Percentiles rank a stretch among this genome's conserved stretches.
These are phyloP conservation scores for Erysimum cheiranthoides DNA, from an alignment of 345 rosid genomes.

Conservation along the genomic window DNA sequence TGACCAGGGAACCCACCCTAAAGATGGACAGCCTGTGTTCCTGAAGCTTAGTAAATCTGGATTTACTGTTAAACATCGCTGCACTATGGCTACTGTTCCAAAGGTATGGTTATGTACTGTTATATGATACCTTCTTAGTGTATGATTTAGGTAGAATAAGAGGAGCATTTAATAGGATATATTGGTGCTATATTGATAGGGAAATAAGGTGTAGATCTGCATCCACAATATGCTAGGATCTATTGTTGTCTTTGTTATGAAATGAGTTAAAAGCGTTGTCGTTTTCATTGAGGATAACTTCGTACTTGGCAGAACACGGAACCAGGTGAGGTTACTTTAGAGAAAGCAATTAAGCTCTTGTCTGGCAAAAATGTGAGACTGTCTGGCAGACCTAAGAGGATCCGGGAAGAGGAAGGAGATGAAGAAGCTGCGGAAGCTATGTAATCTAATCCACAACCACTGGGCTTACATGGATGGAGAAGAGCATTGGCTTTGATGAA, in stretches of 20 bases:
- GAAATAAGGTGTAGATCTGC: constrained; percentile 31
- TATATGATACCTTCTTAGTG: constrained; percentile 11
- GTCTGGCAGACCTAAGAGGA: constrained; percentile 74
- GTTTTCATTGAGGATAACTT: constrained; percentile 21
- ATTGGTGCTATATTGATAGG: constrained; percentile 8
- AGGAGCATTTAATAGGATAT: constrained; percentile 13
- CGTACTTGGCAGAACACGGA: constrained; percentile 62
- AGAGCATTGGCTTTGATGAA: constrained; percentile 31
- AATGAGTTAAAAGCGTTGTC: constrained; percentile 24
- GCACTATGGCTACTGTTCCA: constrained; percentile 80
- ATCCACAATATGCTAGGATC: constrained; percentile 17
- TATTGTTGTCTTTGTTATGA: constrained; percentile 15
- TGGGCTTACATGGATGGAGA: constrained; percentile 22
- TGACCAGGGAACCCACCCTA: constrained; percentile 80
- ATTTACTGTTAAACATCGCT: constrained; percentile 69
- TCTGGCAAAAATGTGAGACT: constrained; percentile 63
- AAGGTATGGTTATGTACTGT: constrained; percentile 59
- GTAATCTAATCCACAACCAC: constrained; percentile 20
- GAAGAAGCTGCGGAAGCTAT: constrained; percentile 37
- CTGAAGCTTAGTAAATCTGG: constrained; percentile 74
- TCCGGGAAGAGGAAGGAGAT: constrained; percentile 43
- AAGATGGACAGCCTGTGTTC: constrained; percentile 78
- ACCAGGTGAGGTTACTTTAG: constrained; percentile 66
- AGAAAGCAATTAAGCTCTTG: constrained; percentile 76
- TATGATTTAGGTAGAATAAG: constrained; percentile 28